These are phyloP conservation scores for Diplogelasinospora grovesii DNA, from an alignment of 495 filamentous ascomycete species.

Conservation along the genomic window DNA sequence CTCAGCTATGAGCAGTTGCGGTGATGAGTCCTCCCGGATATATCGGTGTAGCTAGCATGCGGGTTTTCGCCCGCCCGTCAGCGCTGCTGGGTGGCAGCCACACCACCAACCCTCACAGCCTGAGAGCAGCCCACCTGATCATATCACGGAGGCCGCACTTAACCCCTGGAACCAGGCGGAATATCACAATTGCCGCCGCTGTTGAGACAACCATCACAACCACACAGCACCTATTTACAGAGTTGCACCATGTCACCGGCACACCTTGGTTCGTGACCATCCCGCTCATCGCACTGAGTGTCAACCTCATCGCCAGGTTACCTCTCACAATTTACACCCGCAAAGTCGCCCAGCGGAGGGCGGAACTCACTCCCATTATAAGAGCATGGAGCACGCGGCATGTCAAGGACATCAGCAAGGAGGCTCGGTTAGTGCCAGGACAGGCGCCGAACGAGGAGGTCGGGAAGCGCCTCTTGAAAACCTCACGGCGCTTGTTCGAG, in stretches of 20 bases:
- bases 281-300: slow-evolving; percentile 58
- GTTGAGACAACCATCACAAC: slow-evolving; percentile 43
- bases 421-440: slow-evolving; percentile 1
- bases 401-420: slow-evolving; percentile 15
- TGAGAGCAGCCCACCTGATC: too few relatives aligned
- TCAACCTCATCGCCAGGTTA: slow-evolving; percentile 53
- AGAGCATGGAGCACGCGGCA: slow-evolving; percentile 40
- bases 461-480: slow-evolving; percentile 20
- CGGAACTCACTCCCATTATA: slow-evolving; percentile 44
- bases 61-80: too few relatives aligned
- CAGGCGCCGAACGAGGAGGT: slow-evolving; percentile 10
- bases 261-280: slow-evolving; percentile 67
- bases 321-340: slow-evolving; percentile 53
- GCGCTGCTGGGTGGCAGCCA: too few relatives aligned
- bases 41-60: too few relatives aligned
- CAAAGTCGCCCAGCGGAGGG: slow-evolving; percentile 32
- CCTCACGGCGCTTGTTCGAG: slow-evolving; percentile 32
- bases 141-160: too few relatives aligned
- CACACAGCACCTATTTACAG: slow-evolving; percentile 52
- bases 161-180: background rate
- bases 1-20: too few relatives aligned
- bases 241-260: slow-evolving; percentile 51
- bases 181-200: slow-evolving; percentile 1
- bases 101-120: too few relatives aligned
- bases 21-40: too few relatives aligned